Percentiles rank a stretch among this genome's conserved stretches.
Evolutionary conservation across 345 rosid genomes (phyloP).

Genomic region (Heritiera littoralis): DNA sequence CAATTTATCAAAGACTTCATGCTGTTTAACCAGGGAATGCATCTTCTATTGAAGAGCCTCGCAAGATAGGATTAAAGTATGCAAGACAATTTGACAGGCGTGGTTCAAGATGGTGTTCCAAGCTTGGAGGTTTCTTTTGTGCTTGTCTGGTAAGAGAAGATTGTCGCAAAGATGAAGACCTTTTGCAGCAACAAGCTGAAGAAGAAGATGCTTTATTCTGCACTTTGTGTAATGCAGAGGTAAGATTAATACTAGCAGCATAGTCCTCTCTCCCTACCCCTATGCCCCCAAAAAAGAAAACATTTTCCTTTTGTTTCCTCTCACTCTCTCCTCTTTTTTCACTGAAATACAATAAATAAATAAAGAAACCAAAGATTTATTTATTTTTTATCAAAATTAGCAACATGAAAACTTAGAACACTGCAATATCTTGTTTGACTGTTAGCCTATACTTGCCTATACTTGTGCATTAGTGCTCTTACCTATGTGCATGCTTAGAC

Average conservation of each 20-base stretch:
- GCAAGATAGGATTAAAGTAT: slow-evolving; percentile 39
- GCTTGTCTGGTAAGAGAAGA: slow-evolving; percentile 62
- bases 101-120: slow-evolving; percentile 50
- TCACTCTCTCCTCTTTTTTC: background rate
- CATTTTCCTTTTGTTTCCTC: background rate
- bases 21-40: slow-evolving; percentile 44
- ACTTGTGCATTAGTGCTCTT: background rate
- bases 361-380: background rate
- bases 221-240: slow-evolving; percentile 93
- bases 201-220: slow-evolving; percentile 83
- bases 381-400: background rate
- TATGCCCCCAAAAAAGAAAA: background rate
- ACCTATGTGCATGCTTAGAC: background rate
- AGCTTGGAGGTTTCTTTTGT: slow-evolving; percentile 57
- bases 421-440: background rate
- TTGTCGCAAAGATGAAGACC: slow-evolving; percentile 66
- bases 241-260: slow-evolving; percentile 27
- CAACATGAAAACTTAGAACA: background rate
- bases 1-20: slow-evolving; percentile 8
- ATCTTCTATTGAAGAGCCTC: slow-evolving; percentile 51
- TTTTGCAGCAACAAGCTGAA: slow-evolving; percentile 43
- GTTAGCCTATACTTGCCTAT: background rate
- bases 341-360: background rate
- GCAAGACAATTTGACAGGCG: slow-evolving; percentile 44
- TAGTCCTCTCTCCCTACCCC: background rate